Evolutionary conservation across 148 eudicot species (phyloP), one percentile per base, ranked within the genome.

Genomic region (Pouteria glomerata): DNA sequence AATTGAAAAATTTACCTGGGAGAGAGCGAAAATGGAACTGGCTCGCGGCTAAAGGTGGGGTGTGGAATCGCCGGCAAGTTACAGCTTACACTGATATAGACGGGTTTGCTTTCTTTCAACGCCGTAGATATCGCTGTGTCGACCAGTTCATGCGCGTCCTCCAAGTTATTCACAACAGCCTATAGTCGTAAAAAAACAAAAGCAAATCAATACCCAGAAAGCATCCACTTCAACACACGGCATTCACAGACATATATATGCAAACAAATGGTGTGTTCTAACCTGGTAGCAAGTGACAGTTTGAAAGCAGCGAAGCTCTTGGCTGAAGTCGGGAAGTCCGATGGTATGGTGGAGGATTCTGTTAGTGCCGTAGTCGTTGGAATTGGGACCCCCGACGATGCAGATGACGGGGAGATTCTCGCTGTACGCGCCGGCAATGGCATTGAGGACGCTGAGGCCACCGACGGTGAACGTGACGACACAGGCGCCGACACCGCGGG

Each of bases 381-480:
- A 83, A 53, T 90, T 93, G 1, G 98, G 98, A 0, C 98, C 98
- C 1, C 98, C 98, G 14, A 84, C 98, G 8, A 93, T 87, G 57
- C 98, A 93, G n/a, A 93, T 81, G 7, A 93, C 73, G 0, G 98
- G 96, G 0, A 93, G 74, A 63, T 90, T 93, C 86, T 90, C 98
- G 71, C 96, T 90, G 65, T 85, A 88, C 0, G 96, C 96, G 0
- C 98, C 98, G 18, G 96, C 98, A 26, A 93, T 84, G 0, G 98
- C 96, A 57, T 93, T 93, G 13, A 93, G 69, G 6, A 90, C 92
- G 27, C 96, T 90, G 21, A 93, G 55, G 1, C 98, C 98, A 0
- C 98, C 98, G 31, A 93, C 98, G 4, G 98, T 93, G 57, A 93
- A 93, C 0, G 98, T 93, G 0, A 88, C 98, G 0, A 71, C 96